Conservation (phyloP, 1,284 basidiomycete species). For the Butyriboletus pseudospeciosus region DNA sequence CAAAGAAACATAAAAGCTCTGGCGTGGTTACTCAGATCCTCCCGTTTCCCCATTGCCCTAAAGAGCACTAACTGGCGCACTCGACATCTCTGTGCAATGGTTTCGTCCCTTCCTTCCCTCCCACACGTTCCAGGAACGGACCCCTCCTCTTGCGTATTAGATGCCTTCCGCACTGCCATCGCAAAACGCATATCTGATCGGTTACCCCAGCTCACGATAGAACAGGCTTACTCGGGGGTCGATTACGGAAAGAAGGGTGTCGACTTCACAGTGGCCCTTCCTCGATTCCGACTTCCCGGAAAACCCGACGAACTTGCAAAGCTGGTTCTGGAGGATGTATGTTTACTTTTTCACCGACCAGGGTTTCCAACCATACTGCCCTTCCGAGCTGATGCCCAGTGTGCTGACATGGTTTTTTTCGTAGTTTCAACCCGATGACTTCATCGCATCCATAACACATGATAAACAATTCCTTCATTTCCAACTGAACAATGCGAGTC, state of each 20-base stretch:
- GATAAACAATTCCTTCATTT: slow-evolving; percentile 85
- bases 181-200: slow-evolving; percentile 73
- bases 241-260: slow-evolving; percentile 89
- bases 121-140: slow-evolving; percentile 60
- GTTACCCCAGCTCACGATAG: slow-evolving; percentile 62
- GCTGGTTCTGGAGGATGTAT: slow-evolving; percentile 70
- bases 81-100: slow-evolving; percentile 19
- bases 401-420: slow-evolving; percentile 1
- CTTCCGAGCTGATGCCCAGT: not conserved
- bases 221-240: slow-evolving; percentile 79
- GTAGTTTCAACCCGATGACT: slow-evolving; percentile 67
- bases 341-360: slow-evolving; percentile 23
- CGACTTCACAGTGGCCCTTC: slow-evolving; percentile 90
- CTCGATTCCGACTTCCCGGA: slow-evolving; percentile 83
- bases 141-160: slow-evolving; percentile 68
- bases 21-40: slow-evolving; percentile 4
- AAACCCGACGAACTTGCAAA: slow-evolving; percentile 78
- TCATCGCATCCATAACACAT: slow-evolving; percentile 61
- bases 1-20: not conserved
- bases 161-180: slow-evolving; percentile 82
- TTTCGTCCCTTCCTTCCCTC: slow-evolving; percentile 22
- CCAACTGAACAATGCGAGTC: slow-evolving; percentile 63
- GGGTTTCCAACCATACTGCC: not conserved
- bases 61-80: not conserved
- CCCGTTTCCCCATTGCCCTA: not conserved